These are phyloP conservation scores for Vinca major DNA, from an alignment of 305 asterid species.

Conservation along the genomic window DNA sequence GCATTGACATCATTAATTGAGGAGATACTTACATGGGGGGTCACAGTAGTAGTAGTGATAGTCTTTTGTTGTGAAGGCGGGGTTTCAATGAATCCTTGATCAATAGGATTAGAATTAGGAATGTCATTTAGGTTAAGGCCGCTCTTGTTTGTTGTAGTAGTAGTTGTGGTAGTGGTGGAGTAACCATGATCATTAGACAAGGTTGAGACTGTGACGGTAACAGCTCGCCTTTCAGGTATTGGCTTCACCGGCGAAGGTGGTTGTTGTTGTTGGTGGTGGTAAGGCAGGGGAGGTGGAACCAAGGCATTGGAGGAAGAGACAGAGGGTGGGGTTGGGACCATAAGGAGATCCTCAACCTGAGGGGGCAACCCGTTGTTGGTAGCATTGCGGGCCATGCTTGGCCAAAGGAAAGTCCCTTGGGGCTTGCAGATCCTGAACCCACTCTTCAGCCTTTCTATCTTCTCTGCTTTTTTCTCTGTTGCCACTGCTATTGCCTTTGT, in stretches of 20 bases:
- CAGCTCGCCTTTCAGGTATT: conserved; percentile 62
- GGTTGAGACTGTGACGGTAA: conserved; percentile 49
- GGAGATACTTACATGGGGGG: conserved; percentile 35
- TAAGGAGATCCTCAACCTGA: conserved; percentile 43
- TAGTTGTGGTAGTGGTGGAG: conserved; percentile 18
- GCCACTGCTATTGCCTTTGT: conserved; percentile 9
- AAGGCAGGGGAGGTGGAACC: conserved; percentile 47
- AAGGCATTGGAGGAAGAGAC: conserved; percentile 61
- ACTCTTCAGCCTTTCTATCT: conserved; percentile 77
- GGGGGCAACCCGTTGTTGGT: conserved; percentile 24
- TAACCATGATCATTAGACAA: conserved; percentile 21
- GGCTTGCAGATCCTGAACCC: conserved; percentile 96
- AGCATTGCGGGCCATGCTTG: conserved; percentile 54
- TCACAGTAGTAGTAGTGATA: conserved; percentile 16
- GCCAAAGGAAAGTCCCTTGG: conserved; percentile 92
- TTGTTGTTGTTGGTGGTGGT: conserved; percentile 10
- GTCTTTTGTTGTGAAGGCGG: conserved; percentile 17
- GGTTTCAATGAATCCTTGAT: conserved; percentile 9
- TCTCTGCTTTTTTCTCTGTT: conserved; percentile 71
- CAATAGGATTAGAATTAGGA: conserved; percentile 22
- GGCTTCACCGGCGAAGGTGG: conserved; percentile 68
- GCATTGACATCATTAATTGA: not conserved
- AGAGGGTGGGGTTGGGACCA: conserved; percentile 83
- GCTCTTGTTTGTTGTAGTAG: conserved; percentile 13
- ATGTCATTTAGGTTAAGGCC: conserved; percentile 39